Percentiles rank a stretch among this genome's conserved stretches.
These are phyloP conservation scores for Phoma sp. DNA, from an alignment of 2,329 filamentous ascomycete species.

Conservation along the genomic window DNA sequence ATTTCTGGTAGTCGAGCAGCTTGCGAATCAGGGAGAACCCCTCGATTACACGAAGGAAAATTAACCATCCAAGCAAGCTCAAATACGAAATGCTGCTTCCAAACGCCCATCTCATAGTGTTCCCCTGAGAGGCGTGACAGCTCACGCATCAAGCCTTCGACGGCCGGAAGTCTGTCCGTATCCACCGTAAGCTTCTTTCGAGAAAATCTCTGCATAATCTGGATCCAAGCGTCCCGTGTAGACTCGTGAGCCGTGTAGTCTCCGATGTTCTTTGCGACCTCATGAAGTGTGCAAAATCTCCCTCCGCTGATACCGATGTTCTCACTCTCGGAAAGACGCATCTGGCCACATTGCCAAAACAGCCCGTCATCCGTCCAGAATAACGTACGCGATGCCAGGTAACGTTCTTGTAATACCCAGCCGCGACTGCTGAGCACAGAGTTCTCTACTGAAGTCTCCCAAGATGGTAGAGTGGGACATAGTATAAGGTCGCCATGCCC, in stretches of 20 bases:
- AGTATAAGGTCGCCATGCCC: not conserved
- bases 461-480: not conserved
- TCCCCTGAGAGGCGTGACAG: not conserved
- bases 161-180: not conserved
- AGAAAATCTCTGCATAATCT: not conserved
- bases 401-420: slow-evolving; percentile 3
- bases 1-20: not conserved
- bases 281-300: too few relatives aligned
- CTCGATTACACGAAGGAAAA: too few relatives aligned
- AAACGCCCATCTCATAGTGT: not conserved
- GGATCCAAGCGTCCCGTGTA: not conserved
- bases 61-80: not conserved
- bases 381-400: not conserved
- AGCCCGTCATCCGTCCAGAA: not conserved
- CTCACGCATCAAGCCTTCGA: not conserved
- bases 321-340: too few relatives aligned
- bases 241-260: too few relatives aligned
- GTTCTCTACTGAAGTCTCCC: not conserved
- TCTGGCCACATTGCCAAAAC: not conserved
- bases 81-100: not conserved
- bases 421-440: not conserved
- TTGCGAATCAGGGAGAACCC: not conserved
- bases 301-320: too few relatives aligned
- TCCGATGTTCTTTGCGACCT: too few relatives aligned
- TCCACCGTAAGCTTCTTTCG: not conserved